phyloP scores from a whole-genome alignment of 768 basidiomycete species.

The Podaxis mareebaensis region DNA sequence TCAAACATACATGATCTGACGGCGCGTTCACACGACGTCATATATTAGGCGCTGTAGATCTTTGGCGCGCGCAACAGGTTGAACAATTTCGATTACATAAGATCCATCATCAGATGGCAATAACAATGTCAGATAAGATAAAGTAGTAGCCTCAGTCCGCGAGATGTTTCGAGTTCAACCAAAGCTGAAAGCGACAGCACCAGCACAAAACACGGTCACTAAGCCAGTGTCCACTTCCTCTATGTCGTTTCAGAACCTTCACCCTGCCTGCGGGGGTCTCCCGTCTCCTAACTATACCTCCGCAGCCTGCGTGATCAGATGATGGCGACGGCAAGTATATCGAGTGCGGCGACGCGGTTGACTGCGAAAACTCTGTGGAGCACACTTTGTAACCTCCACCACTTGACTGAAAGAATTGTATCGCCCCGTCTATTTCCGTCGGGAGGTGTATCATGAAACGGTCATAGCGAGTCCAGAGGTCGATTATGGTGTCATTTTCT shows the following conservation, averaged over 20 bases:
- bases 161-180: neutral
- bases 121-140: neutral
- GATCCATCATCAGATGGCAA: neutral
- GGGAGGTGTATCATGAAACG: conserved; percentile 8
- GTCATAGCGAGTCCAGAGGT: conserved; percentile 8
- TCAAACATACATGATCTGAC: neutral
- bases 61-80: too few species aligned
- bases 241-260: neutral
- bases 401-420: neutral
- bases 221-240: neutral
- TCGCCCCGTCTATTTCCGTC: neutral
- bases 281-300: neutral
- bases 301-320: neutral
- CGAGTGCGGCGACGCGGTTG: neutral
- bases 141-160: neutral
- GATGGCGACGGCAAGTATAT: neutral
- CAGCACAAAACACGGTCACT: neutral
- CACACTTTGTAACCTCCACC: neutral
- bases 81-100: too few species aligned
- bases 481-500: neutral
- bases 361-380: neutral
- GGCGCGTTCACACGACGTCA: neutral
- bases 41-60: too few species aligned
- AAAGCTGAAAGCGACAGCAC: neutral
- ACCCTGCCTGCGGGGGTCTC: neutral